Evolutionary conservation across 345 rosid genomes (phyloP).

Genomic region (Erodium maritimum): DNA sequence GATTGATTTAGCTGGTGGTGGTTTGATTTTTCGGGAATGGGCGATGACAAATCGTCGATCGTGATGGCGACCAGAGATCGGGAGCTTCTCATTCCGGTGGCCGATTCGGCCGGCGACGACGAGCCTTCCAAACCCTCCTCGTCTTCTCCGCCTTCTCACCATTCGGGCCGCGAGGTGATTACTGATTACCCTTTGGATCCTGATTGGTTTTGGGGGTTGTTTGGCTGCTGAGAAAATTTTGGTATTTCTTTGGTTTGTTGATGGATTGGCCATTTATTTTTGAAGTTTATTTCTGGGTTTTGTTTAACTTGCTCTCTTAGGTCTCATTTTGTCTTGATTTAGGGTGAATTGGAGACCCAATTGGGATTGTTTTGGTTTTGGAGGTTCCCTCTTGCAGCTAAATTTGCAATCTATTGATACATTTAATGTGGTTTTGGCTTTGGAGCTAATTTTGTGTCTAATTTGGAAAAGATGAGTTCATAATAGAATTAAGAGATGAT

Average conservation of each 20-base stretch:
- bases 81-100: conserved; percentile 28
- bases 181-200: background rate
- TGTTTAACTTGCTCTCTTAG: background rate
- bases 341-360: background rate
- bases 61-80: conserved; percentile 22
- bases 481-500: too few species aligned
- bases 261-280: background rate
- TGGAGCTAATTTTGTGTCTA: background rate
- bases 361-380: conserved; percentile 5
- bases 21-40: conserved; percentile 17
- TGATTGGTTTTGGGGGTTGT: too few species aligned
- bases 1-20: too few species aligned
- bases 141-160: conserved; percentile 20
- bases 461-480: too few species aligned
- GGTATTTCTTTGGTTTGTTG: background rate
- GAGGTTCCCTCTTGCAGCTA: conserved; percentile 4
- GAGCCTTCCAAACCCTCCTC: conserved; percentile 19
- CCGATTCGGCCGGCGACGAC: conserved; percentile 11
- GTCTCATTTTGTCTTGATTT: background rate
- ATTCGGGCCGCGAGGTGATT: conserved; percentile 25
- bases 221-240: background rate
- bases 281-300: background rate
- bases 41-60: conserved; percentile 22
- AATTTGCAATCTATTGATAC: conserved; percentile 5
- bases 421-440: background rate